A percentile compares a stretch with the other conserved stretches of the same genome.
Evolutionary conservation across 768 basidiomycete genomes (phyloP).

Genomic region (Sutorius australiensis): DNA sequence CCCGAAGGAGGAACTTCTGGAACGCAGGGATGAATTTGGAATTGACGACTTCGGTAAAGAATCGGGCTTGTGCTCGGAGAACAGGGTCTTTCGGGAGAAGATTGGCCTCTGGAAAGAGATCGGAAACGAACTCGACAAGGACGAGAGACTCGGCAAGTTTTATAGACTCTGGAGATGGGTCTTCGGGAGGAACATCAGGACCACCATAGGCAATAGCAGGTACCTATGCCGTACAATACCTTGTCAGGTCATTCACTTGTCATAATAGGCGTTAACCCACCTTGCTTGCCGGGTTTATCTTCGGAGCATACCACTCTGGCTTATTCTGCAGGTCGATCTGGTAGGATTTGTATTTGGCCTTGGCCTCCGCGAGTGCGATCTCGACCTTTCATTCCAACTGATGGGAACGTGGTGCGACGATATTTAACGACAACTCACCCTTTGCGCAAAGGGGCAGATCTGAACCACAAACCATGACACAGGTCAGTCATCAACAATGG

Average conservation of each 20-base stretch:
- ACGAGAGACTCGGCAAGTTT: slow-evolving; percentile 66
- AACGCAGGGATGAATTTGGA: slow-evolving; percentile 43
- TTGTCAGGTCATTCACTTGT: not conserved
- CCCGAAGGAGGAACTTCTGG: slow-evolving; percentile 35
- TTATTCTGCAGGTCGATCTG: slow-evolving; percentile 63
- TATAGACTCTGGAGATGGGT: slow-evolving; percentile 55
- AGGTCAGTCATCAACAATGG: not conserved
- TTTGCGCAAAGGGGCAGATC: slow-evolving; percentile 59
- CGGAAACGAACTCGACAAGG: slow-evolving; percentile 64
- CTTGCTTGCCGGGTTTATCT: slow-evolving; percentile 66
- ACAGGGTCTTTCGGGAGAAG: slow-evolving; percentile 57
- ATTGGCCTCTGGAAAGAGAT: slow-evolving; percentile 45
- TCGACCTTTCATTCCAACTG: slow-evolving; percentile 39
- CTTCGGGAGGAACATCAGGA: slow-evolving; percentile 48
- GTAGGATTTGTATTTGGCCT: slow-evolving; percentile 44
- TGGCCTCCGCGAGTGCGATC: slow-evolving; percentile 58
- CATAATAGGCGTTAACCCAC: slow-evolving; percentile 27
- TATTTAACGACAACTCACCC: slow-evolving; percentile 33
- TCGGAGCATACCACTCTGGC: slow-evolving; percentile 63
- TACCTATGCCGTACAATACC: slow-evolving; percentile 1
- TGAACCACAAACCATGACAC: slow-evolving; percentile 14
- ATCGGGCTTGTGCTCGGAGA: slow-evolving; percentile 52
- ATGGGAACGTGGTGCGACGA: not conserved
- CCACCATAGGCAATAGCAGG: slow-evolving; percentile 56
- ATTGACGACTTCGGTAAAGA: slow-evolving; percentile 56